These are phyloP conservation scores for Fusarium lyarnte DNA, from an alignment of 2,329 filamentous ascomycete genomes.

Conservation along the genomic window DNA sequence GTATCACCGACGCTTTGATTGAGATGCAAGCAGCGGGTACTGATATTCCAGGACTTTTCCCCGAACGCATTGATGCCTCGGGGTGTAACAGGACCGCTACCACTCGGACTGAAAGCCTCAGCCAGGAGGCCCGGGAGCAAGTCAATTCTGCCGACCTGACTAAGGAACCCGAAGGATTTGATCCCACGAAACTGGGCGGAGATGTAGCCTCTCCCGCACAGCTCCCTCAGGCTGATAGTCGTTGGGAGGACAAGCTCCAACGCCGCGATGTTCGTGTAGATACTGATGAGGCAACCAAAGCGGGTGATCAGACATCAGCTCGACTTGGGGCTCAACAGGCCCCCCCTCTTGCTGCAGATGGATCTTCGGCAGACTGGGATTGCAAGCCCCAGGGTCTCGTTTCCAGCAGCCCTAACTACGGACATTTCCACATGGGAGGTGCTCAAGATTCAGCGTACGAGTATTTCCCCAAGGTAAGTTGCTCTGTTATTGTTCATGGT, in stretches of 20 bases:
- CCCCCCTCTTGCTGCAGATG: conserved; percentile 50
- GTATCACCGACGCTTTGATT: conserved; percentile 83
- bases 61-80: conserved; percentile 78
- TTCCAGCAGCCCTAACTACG: conserved; percentile 54
- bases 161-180: conserved; percentile 44
- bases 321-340: conserved; percentile 1
- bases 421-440: conserved; percentile 69
- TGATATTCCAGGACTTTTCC: conserved; percentile 81
- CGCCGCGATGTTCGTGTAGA: conserved; percentile 15
- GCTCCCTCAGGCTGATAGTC: conserved; percentile 23
- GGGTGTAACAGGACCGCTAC: conserved; percentile 74
- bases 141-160: conserved; percentile 46
- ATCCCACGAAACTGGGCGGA: conserved; percentile 7
- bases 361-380: conserved; percentile 51
- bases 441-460: conserved; percentile 77
- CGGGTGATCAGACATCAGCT: neutral
- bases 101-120: conserved; percentile 43
- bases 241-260: conserved; percentile 33
- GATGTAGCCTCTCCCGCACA: conserved; percentile 13
- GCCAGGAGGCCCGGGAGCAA: conserved; percentile 49
- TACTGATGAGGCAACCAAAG: neutral
- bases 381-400: conserved; percentile 70
- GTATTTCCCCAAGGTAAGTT: conserved; percentile 69
- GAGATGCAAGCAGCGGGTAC: conserved; percentile 76
- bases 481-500: neutral